Conservation (phyloP, 2,329 filamentous ascomycete genomes). For the Trichoderma guizhouense region DNA sequence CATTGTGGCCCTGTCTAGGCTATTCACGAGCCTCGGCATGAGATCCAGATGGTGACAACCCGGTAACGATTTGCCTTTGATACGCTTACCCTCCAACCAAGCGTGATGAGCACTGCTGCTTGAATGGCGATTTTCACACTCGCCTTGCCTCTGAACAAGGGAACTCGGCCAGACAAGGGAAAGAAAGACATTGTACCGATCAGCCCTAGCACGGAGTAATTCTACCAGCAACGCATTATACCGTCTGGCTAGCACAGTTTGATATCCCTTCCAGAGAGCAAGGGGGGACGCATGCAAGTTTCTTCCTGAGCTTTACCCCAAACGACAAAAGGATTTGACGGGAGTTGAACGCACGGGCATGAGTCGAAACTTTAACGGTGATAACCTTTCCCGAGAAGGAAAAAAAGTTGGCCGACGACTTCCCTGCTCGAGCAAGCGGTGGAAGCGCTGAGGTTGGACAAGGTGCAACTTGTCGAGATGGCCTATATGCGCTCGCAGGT, state of each 20-base stretch:
- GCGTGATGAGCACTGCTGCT: background rate
- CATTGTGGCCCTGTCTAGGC: background rate
- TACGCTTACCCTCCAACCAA: background rate
- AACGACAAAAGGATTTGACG: background rate
- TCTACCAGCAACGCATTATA: background rate
- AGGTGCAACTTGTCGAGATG: background rate
- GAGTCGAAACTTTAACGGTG: background rate
- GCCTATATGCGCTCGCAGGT: background rate
- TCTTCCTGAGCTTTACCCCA: background rate
- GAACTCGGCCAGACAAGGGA: background rate
- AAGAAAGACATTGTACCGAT: background rate
- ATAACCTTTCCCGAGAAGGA: background rate
- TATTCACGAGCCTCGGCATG: background rate
- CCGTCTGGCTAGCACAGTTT: background rate
- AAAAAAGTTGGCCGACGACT: background rate
- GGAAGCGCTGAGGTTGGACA: background rate
- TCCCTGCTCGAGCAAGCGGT: background rate
- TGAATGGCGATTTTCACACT: background rate
- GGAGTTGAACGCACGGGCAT: background rate
- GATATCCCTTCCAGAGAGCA: background rate
- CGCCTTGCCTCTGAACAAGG: background rate
- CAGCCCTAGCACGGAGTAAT: background rate
- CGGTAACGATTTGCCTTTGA: background rate
- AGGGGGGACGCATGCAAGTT: background rate
- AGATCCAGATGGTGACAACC: background rate